Base-by-base conservation (phyloP, 495 filamentous ascomycete species). In the Opeltia flavorubescens region DNA sequence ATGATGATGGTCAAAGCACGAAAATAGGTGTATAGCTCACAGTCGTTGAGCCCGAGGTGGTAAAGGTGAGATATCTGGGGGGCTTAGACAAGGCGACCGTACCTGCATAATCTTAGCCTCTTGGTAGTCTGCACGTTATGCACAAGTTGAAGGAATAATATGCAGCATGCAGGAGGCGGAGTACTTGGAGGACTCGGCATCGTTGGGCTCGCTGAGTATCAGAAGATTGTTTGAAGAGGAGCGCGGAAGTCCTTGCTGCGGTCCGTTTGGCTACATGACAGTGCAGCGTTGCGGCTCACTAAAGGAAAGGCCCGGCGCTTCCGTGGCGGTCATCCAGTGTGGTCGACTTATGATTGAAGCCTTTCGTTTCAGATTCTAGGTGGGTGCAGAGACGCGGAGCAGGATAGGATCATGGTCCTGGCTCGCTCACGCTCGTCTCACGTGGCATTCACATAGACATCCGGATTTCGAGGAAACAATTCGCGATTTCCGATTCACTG, bases 191-290 rank as follows among this genome's bases (percentile, higher is more conserved):
- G 20, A 6, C 6, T 31, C 6, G 13, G 13, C 29, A 31, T 6
- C 6, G 29, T 41, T 25, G 38, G 38, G 18, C 21, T 7, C 18
- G 21, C 18, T 21, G 13, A 9, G 38, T 3, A 9, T 21, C 12
- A 41, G 38, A 25, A 41, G 18, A 21, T 21, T 41, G 38, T 41
- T 41, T 41, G 38, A 41, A 41, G 38, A 41, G 38, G 15, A 17
- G 38, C 38, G 38, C 38, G 38, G 15, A 12, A 41, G 15, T 20
- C 25, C 15, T 21, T 41, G 38, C 38, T 41, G 38, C 38, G 38
- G 38, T 23, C 38, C 20, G 21, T 0, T 41, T n/a, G 13, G 34
- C 34, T n/a, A 4, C 12, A 4, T 2, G 31, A 13, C 11, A 18
- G 34, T 12, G 18, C 13, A 25, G 21, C 35, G 38, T 17, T 36